These are phyloP conservation scores for Pseudonitzschia multiseries DNA, from an alignment of 108 stramenopile genomes.

Conservation along the genomic window DNA sequence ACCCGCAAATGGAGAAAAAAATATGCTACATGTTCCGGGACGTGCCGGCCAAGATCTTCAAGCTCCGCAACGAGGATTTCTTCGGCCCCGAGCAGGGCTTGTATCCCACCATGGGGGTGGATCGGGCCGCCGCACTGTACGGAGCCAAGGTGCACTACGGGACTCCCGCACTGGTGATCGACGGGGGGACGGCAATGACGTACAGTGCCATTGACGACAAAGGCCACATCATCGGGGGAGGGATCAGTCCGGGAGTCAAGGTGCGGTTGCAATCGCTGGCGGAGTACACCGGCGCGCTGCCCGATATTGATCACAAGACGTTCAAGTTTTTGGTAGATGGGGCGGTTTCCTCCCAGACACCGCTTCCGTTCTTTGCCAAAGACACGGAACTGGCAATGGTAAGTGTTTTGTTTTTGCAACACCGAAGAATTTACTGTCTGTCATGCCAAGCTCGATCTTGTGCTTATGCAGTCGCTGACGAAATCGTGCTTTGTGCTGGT, in stretches of 20 bases:
- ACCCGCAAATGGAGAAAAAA: conserved; percentile 32
- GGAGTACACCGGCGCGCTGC: conserved; percentile 55
- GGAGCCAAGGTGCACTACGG: conserved; percentile 47
- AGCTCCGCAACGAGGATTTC: conserved; percentile 61
- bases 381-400: conserved; percentile 62
- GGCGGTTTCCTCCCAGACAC: conserved; percentile 26
- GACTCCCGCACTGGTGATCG: conserved; percentile 57
- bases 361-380: conserved; percentile 46
- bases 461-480: background rate
- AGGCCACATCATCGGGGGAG: conserved; percentile 72
- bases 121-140: conserved; percentile 60
- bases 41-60: conserved; percentile 50
- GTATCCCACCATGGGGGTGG: conserved; percentile 71
- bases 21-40: conserved; percentile 40
- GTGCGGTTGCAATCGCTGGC: conserved; percentile 41
- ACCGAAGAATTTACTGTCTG: too few species aligned
- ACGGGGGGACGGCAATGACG: conserved; percentile 73
- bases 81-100: conserved; percentile 54
- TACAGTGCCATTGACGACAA: conserved; percentile 58
- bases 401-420: too few species aligned
- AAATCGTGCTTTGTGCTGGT: background rate
- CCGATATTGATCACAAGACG: conserved; percentile 34
- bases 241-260: conserved; percentile 66
- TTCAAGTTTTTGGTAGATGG: conserved; percentile 31
- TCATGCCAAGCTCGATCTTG: too few species aligned